Evolutionary conservation across 768 basidiomycete genomes (phyloP), one percentile per base, ranked within the genome.

Genomic region (Lentinus tigrinus): DNA sequence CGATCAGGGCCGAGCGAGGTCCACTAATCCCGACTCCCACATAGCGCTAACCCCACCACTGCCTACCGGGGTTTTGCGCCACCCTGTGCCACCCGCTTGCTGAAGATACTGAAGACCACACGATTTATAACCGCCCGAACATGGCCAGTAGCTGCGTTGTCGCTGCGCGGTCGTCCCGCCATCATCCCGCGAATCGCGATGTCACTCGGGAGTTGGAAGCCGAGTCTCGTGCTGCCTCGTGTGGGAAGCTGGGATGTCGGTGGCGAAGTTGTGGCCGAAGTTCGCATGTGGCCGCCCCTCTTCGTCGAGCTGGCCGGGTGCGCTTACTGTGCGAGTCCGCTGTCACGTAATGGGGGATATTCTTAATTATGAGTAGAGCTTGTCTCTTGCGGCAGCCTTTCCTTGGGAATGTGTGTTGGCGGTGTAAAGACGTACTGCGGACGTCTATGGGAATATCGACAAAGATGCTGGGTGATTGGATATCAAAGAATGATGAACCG

Each of bases 401-500:
- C n/a, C 19, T 23, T 24, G 42, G 27, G 52, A 58, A 53, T 48
- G 52, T 34, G 44, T 54, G 19, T 5, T 16, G 43, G 19, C 14
- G 26, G 24, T 8, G 46, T 31, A 54, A 53, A 50, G 47, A 54
- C 44, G 47, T 54, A 53, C 38, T 34, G 44, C 48, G 55, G 47
- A 61, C 55, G 55, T 49, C 42, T 52, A n/a, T 16, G 40, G 31
- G 38, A 53, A 43, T 36, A 19, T 13, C 39, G 56, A 40, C 38
- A 50, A 36, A 40, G 55, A 54, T 57, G 42, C 44, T 47, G 44
- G 46, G 55, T 55, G 57, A 58, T 52, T 51, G 57, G 53, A 19
- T 31, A 62, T 58, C 61, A 62, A 52, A 38, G 57, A 62, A 58
- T 62, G 61, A 62, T 62, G 60, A 51, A 38, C 23, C 36, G 44